phyloP scores from a whole-genome alignment of 139 green algal genomes.

The Pseudopediastrum boryanum region DNA sequence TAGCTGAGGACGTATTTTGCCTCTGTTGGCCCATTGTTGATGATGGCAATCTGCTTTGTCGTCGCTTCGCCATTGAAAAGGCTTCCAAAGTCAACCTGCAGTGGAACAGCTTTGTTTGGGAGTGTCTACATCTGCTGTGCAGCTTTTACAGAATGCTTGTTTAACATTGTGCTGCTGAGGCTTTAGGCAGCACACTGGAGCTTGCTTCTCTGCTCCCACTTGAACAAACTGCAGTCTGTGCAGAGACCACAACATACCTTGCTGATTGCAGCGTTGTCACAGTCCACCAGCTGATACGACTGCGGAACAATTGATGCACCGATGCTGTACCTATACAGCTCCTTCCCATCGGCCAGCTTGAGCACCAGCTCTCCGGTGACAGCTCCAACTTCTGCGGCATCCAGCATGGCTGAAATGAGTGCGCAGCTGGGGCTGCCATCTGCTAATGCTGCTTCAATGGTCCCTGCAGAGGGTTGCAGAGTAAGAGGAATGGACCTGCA shows the following conservation, averaged over 20 bases:
- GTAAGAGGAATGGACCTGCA: constrained; percentile 15
- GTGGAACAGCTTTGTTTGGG: too few relatives aligned
- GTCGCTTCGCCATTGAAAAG: constrained; percentile 15
- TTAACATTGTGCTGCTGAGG: too few relatives aligned
- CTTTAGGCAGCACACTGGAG: too few relatives aligned
- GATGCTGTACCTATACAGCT: neutral
- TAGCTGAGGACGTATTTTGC: constrained; percentile 32
- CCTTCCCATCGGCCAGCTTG: neutral
- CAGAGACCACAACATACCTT: too few relatives aligned
- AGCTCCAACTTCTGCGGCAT: neutral
- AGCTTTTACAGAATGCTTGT: too few relatives aligned
- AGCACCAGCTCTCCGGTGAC: constrained; percentile 17
- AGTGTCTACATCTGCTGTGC: too few relatives aligned
- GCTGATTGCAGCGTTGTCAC: neutral
- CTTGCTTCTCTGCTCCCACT: too few relatives aligned
- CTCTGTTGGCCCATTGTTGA: constrained; percentile 25
- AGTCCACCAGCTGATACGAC: constrained; percentile 4
- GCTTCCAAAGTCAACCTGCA: constrained; percentile 37
- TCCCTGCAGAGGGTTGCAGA: constrained; percentile 8
- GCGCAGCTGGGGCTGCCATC: neutral
- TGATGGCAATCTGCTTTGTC: neutral
- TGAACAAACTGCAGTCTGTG: too few relatives aligned
- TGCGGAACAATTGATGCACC: constrained; percentile 9
- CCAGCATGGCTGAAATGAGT: constrained; percentile 6
- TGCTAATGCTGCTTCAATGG: neutral